These are phyloP conservation scores for Ligustrum vulgare DNA, from an alignment of 257 asterid species.

Conservation along the genomic window DNA sequence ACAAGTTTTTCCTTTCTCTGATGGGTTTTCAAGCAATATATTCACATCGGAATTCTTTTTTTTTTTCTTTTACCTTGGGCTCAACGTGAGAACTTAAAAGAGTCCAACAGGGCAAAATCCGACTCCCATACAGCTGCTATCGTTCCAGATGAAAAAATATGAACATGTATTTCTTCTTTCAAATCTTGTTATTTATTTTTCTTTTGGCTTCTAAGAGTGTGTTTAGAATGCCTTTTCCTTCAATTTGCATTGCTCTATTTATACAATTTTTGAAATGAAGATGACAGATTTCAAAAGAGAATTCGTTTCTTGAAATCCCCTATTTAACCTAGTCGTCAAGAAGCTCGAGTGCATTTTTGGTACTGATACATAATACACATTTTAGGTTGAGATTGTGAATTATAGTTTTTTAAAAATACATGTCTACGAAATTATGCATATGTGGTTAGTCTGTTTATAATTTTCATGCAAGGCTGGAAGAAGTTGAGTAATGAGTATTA, in stretches of 20 bases:
- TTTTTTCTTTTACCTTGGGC: slow-evolving; percentile 45
- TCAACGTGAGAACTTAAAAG: slow-evolving; percentile 81
- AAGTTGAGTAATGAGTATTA: slow-evolving; percentile 5
- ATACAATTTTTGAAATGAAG: too few species aligned
- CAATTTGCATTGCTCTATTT: too few species aligned
- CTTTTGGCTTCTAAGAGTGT: slow-evolving; percentile 1
- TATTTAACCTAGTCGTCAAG: too few species aligned
- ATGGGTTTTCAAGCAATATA: slow-evolving; percentile 47
- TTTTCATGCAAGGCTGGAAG: slow-evolving; percentile 20
- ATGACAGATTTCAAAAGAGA: too few species aligned
- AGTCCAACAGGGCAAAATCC: slow-evolving; percentile 83
- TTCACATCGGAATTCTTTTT: slow-evolving; percentile 35
- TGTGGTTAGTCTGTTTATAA: not conserved
- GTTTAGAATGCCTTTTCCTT: not conserved
- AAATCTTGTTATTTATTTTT: not conserved
- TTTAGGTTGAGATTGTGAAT: too few species aligned
- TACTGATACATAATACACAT: too few species aligned
- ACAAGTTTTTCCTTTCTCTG: slow-evolving; percentile 36
- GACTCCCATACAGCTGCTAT: slow-evolving; percentile 72
- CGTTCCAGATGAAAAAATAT: slow-evolving; percentile 70
- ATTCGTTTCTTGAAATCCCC: too few species aligned
- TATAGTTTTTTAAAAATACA: too few species aligned
- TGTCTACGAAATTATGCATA: not conserved
- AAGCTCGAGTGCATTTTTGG: too few species aligned
- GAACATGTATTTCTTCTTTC: slow-evolving; percentile 45